Conservation (phyloP, 345 rosid species). For the Fremontodendron californicum region DNA sequence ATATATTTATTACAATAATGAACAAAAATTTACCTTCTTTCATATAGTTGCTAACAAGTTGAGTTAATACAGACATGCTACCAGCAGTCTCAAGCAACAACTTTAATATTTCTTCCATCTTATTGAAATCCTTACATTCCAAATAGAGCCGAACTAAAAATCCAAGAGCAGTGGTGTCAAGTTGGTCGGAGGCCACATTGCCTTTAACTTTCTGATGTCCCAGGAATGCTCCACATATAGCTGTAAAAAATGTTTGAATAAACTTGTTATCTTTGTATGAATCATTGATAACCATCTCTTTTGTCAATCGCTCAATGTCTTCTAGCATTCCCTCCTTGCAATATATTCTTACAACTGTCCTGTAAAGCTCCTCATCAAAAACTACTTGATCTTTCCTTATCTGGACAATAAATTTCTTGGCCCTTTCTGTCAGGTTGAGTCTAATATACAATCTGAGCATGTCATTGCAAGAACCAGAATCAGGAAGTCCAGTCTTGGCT, state of each 20-base stretch:
- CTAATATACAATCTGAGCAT: conserved; percentile 61
- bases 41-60: conserved; percentile 44
- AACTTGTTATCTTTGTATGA: conserved; percentile 42
- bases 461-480: conserved; percentile 73
- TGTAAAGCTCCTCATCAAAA: conserved; percentile 57
- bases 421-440: conserved; percentile 50
- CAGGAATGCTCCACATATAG: conserved; percentile 26
- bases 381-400: conserved; percentile 46
- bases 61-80: conserved; percentile 47
- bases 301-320: conserved; percentile 43
- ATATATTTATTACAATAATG: background rate
- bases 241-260: conserved; percentile 49
- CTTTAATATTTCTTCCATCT: conserved; percentile 42
- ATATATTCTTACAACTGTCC: conserved; percentile 47
- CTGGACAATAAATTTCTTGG: conserved; percentile 51
- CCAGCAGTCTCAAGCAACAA: conserved; percentile 44
- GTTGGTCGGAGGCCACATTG: conserved; percentile 25
- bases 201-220: conserved; percentile 23
- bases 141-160: conserved; percentile 50
- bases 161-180: conserved; percentile 51
- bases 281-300: conserved; percentile 42
- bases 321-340: conserved; percentile 63
- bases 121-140: conserved; percentile 28
- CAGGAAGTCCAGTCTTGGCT: conserved; percentile 65
- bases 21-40: conserved; percentile 45